A percentile compares a stretch with the other conserved stretches of the same genome.
phyloP scores from a whole-genome alignment of 2,329 filamentous ascomycete species.

The Aspergillus carbonarius region DNA sequence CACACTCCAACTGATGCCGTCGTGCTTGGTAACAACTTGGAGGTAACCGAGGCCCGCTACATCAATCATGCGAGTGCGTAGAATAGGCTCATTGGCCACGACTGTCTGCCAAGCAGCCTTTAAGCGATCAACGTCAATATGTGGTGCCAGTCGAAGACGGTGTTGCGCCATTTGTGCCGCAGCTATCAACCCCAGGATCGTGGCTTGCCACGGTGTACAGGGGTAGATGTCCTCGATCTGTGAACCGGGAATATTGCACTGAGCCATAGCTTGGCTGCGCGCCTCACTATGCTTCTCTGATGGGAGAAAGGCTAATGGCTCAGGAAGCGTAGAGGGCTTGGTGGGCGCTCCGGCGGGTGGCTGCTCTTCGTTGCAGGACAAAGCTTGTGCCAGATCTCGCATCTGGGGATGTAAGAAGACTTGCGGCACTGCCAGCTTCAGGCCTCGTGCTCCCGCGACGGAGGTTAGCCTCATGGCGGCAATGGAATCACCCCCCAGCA shows the following conservation, averaged over 20 bases:
- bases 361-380: neutral
- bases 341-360: too few relatives aligned
- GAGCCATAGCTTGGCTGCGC: neutral
- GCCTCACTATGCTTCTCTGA: neutral
- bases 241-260: neutral
- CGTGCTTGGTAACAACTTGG: conserved; percentile 2
- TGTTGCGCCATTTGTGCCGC: conserved; percentile 7
- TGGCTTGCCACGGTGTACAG: conserved; percentile 26
- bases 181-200: conserved; percentile 21
- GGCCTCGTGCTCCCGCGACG: neutral
- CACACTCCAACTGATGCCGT: neutral
- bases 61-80: conserved; percentile 8
- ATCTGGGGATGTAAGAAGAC: conserved; percentile 5
- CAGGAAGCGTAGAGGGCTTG: too few relatives aligned
- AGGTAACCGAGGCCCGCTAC: neutral
- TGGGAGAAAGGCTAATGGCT: conserved; percentile 4
- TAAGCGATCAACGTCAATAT: conserved; percentile 8
- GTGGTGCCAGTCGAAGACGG: conserved; percentile 14
- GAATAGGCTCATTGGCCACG: conserved; percentile 13
- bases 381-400: neutral
- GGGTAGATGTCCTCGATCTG: conserved; percentile 25
- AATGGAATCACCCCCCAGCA: conserved; percentile 32
- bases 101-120: conserved; percentile 15
- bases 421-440: neutral
- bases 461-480: conserved; percentile 18